These are phyloP conservation scores for Candida koratica DNA, from an alignment of 805 yeast species.

Conservation along the genomic window DNA sequence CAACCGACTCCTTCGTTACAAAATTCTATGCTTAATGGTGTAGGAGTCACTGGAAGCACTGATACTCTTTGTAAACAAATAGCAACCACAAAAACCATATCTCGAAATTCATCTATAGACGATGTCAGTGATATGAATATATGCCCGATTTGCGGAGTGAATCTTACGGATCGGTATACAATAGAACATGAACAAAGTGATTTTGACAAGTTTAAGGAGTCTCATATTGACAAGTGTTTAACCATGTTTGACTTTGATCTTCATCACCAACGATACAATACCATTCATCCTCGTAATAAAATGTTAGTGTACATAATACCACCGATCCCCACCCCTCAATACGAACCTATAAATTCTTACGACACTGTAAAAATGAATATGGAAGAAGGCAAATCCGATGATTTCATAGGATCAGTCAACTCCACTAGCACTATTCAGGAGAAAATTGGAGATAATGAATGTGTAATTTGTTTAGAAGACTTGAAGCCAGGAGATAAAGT, in stretches of 20 bases:
- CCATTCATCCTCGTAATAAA: conserved; percentile 50
- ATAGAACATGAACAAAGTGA: conserved; percentile 18
- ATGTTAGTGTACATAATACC: conserved; percentile 76
- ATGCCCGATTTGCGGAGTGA: conserved; percentile 40
- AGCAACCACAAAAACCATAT: conserved; percentile 11
- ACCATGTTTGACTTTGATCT: conserved; percentile 65
- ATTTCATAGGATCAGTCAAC: conserved; percentile 19
- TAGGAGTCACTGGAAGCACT: neutral
- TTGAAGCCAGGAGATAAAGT: conserved; percentile 81
- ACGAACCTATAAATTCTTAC: conserved; percentile 26
- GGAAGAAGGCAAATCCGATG: conserved; percentile 1
- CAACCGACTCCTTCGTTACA: neutral
- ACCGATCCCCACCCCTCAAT: conserved; percentile 42
- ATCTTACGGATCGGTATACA: conserved; percentile 24
- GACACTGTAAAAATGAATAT: conserved; percentile 13
- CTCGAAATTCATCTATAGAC: conserved; percentile 22
- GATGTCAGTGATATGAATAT: conserved; percentile 29
- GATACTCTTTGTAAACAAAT: conserved; percentile 1
- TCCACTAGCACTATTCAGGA: conserved; percentile 19
- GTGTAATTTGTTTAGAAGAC: conserved; percentile 92
- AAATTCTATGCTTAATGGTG: neutral
- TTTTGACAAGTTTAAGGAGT: conserved; percentile 46
- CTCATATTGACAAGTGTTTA: conserved; percentile 71
- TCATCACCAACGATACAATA: conserved; percentile 42
- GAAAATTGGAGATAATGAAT: conserved; percentile 35